Evolutionary conservation across 352 stramenopile genomes (phyloP).

Genomic region (Phytophthora litchii): DNA sequence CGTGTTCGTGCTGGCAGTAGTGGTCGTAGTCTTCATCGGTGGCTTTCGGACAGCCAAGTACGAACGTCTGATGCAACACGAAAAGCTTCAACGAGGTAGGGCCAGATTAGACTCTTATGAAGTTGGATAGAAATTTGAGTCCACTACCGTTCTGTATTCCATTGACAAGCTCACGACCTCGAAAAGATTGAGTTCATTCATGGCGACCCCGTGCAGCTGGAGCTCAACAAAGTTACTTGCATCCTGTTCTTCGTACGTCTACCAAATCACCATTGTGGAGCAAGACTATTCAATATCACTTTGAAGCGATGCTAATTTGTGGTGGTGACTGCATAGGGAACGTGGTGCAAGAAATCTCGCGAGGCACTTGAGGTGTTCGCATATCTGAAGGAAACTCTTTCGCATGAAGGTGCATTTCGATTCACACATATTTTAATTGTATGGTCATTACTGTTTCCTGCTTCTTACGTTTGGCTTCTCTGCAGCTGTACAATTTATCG

Average conservation of each 20-base stretch:
- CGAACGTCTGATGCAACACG: conserved; percentile 47
- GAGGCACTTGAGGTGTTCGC: conserved; percentile 55
- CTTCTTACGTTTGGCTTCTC: conserved; percentile 1
- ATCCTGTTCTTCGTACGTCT: conserved; percentile 78
- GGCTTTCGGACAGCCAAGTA: conserved; percentile 59
- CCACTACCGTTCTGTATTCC: too few relatives aligned
- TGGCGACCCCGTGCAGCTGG: conserved; percentile 50
- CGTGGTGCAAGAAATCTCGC: conserved; percentile 66
- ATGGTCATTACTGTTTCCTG: conserved; percentile 6
- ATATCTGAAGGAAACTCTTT: conserved; percentile 43
- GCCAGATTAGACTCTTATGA: too few relatives aligned
- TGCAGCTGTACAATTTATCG: conserved; percentile 64
- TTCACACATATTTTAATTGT: conserved; percentile 1
- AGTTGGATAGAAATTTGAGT: too few relatives aligned
- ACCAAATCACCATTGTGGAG: background rate
- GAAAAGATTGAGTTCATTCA: conserved; percentile 65
- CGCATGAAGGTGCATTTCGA: conserved; percentile 35
- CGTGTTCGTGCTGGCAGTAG: conserved; percentile 63
- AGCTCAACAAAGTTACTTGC: conserved; percentile 67
- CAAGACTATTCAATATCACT: conserved; percentile 9
- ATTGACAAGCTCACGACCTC: conserved; percentile 37
- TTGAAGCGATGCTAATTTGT: background rate
- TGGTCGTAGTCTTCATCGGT: conserved; percentile 58
- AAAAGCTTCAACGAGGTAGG: conserved; percentile 21
- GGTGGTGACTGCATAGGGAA: conserved; percentile 40